These are phyloP conservation scores for Phaeotremella skinneri DNA, from an alignment of 768 basidiomycete species.

Conservation along the genomic window DNA sequence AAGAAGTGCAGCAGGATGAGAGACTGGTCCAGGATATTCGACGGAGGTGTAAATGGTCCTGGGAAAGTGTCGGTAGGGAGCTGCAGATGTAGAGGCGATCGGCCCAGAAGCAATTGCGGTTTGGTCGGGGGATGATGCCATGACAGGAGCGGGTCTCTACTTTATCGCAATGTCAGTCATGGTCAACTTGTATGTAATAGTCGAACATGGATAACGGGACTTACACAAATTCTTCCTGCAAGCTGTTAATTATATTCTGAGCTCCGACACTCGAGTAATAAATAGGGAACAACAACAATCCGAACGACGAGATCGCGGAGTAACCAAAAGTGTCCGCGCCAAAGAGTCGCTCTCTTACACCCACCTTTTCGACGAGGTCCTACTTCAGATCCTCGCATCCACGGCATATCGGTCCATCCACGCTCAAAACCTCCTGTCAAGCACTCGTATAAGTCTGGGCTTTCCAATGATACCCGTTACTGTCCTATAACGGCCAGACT, in stretches of 20 bases:
- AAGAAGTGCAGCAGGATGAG: conserved; percentile 63
- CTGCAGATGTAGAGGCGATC: conserved; percentile 10
- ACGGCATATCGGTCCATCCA: conserved; percentile 40
- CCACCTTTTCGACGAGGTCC: conserved; percentile 1
- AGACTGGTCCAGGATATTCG: conserved; percentile 87
- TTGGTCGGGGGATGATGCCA: background rate
- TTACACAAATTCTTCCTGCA: no score
- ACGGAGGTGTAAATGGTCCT: conserved; percentile 67
- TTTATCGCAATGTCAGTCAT: no score
- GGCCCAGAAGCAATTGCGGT: background rate
- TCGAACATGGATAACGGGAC: no score
- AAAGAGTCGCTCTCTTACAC: conserved; percentile 2
- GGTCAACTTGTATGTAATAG: no score
- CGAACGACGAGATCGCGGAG: background rate
- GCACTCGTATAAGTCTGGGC: conserved; percentile 7
- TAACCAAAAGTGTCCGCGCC: conserved; percentile 10
- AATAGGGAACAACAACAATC: background rate
- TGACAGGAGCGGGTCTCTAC: no score
- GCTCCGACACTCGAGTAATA: no score
- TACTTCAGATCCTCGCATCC: conserved; percentile 12
- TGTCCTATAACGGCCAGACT: conserved; percentile 1
- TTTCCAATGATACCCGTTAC: conserved; percentile 30
- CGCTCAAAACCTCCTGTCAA: background rate
- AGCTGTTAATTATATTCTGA: no score
- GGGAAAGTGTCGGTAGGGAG: conserved; percentile 38